These are phyloP conservation scores for Skeletonema tropicum DNA, from an alignment of 108 stramenopile genomes.

Conservation along the genomic window DNA sequence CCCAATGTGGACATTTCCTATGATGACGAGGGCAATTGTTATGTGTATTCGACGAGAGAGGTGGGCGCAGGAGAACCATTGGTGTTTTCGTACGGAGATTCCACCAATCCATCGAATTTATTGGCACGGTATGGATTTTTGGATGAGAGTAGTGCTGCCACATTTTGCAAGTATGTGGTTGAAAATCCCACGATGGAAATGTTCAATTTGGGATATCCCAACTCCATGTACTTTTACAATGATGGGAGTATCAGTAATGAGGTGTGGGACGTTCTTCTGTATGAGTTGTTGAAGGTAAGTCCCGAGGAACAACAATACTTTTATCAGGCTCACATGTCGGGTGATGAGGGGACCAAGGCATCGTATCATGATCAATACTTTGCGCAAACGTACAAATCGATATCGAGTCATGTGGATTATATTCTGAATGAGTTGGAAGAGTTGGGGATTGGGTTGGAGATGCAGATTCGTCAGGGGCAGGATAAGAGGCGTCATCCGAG, in stretches of 20 bases:
- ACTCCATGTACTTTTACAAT: constrained; percentile 53
- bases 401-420: constrained; percentile 51
- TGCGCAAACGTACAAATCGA: constrained; percentile 27
- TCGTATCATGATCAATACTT: constrained; percentile 51
- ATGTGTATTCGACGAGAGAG: constrained; percentile 17
- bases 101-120: constrained; percentile 32
- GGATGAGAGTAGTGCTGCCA: constrained; percentile 27
- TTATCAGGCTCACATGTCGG: constrained; percentile 49
- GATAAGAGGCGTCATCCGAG: constrained; percentile 42
- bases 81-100: constrained; percentile 33
- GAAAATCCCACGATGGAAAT: constrained; percentile 38
- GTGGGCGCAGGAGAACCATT: constrained; percentile 21
- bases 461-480: constrained; percentile 19
- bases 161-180: constrained; percentile 60
- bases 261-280: constrained; percentile 44
- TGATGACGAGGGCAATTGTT: constrained; percentile 51
- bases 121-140: constrained; percentile 39
- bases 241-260: constrained; percentile 22
- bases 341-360: constrained; percentile 50
- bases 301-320: constrained; percentile 21
- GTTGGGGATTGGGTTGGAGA: constrained; percentile 26
- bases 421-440: constrained; percentile 45
- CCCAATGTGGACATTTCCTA: constrained; percentile 18
- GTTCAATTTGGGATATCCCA: constrained; percentile 49
- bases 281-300: constrained; percentile 28